These are phyloP conservation scores for Forsythia viridissima DNA, from an alignment of 257 asterid species.

Conservation along the genomic window DNA sequence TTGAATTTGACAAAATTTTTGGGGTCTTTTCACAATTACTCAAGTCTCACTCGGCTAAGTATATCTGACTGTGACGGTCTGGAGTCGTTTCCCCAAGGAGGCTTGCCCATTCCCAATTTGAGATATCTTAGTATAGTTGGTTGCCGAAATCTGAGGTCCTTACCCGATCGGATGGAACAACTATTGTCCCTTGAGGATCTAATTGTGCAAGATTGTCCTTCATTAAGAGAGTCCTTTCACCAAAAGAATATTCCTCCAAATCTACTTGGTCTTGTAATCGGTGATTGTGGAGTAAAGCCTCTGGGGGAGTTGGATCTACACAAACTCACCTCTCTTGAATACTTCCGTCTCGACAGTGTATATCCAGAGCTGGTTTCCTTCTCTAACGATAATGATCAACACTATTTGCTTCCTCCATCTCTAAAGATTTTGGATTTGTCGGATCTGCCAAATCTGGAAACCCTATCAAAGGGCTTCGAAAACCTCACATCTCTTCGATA, in stretches of 20 bases:
- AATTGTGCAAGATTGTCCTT: slow-evolving; percentile 6
- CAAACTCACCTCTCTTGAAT: too few species aligned
- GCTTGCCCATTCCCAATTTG: background rate
- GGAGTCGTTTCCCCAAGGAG: slow-evolving; percentile 16
- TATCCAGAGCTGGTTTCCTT: slow-evolving; percentile 20
- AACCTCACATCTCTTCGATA: background rate
- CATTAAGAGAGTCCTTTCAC: slow-evolving; percentile 16
- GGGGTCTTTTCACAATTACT: background rate
- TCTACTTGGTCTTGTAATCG: slow-evolving; percentile 5
- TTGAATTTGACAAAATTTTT: background rate
- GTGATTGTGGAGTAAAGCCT: slow-evolving; percentile 12
- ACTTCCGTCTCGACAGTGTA: slow-evolving; percentile 8
- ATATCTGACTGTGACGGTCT: background rate
- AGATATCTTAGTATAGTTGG: too few species aligned
- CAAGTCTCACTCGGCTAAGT: background rate
- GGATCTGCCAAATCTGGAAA: too few species aligned
- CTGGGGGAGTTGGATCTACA: slow-evolving; percentile 27
- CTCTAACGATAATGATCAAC: background rate
- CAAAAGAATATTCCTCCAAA: slow-evolving; percentile 15
- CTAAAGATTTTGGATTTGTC: too few species aligned
- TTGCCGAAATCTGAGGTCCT: too few species aligned
- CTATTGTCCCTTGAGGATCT: background rate
- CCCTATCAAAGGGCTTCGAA: too few species aligned
- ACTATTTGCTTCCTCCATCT: too few species aligned
- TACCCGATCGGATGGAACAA: too few species aligned